Conservation (phyloP, 2,329 filamentous ascomycete genomes). For the Cephalotrichum gorgonifer region DNA sequence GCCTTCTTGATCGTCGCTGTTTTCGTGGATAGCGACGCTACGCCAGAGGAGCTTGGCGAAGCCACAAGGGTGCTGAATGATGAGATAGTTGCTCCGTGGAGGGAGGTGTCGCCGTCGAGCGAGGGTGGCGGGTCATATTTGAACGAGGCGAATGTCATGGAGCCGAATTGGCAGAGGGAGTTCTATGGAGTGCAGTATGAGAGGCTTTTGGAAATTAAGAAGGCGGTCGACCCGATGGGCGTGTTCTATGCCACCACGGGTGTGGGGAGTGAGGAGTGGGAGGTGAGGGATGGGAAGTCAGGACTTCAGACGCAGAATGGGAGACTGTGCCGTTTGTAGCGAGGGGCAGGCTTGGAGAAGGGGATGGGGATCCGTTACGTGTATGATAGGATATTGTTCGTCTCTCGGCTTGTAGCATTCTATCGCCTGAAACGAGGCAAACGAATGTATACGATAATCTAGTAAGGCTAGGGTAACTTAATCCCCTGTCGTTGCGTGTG, state of each 20-base stretch:
- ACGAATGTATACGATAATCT: too few species aligned
- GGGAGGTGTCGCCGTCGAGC: not conserved
- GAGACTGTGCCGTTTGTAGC: not conserved
- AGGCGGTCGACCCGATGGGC: constrained; percentile 32
- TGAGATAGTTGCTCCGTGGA: not conserved
- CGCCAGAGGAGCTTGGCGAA: not conserved
- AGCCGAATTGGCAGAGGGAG: constrained; percentile 27
- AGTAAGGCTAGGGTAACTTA: too few species aligned
- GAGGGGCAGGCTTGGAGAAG: too few species aligned
- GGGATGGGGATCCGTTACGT: too few species aligned
- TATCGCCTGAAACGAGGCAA: too few species aligned
- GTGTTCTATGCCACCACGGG: constrained; percentile 36
- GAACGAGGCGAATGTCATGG: constrained; percentile 39
- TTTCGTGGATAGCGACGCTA: not conserved
- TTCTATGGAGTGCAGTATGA: constrained; percentile 38
- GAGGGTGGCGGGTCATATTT: constrained; percentile 30
- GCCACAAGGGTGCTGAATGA: not conserved
- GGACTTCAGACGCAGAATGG: not conserved
- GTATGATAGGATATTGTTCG: too few species aligned
- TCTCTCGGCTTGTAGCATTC: too few species aligned
- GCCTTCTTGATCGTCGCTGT: not conserved
- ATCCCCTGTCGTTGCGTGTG: too few species aligned
- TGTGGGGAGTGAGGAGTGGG: constrained; percentile 42
- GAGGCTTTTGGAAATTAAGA: constrained; percentile 32
- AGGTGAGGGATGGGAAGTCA: constrained; percentile 10